Evolutionary conservation across 495 filamentous ascomycete genomes (phyloP).

Genomic region (Hyaloscypha hepaticicola): DNA sequence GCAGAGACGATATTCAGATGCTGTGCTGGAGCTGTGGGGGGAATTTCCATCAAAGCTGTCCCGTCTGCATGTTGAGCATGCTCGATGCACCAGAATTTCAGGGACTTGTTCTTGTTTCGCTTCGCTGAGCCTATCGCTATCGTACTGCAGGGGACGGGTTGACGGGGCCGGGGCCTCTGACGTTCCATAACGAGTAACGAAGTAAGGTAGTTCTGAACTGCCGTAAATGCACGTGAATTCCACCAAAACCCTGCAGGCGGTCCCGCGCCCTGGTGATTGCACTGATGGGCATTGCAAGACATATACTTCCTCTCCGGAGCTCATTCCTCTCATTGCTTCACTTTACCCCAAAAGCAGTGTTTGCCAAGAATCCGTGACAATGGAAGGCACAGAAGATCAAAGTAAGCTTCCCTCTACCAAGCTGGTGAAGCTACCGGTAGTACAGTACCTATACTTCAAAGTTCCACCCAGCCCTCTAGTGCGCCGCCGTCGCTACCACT

Average conservation of each 20-base stretch:
- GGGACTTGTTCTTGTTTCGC: too few relatives aligned
- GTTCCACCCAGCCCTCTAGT: neutral
- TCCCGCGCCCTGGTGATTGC: neutral
- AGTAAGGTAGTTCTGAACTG: too few relatives aligned
- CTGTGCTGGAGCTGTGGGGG: neutral
- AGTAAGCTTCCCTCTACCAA: neutral
- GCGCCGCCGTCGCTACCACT: conserved; percentile 2
- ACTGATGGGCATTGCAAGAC: neutral
- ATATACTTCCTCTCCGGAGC: neutral
- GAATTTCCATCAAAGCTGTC: neutral
- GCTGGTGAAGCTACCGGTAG: too few relatives aligned
- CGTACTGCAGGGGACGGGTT: neutral
- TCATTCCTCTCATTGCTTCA: neutral
- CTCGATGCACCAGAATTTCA: neutral
- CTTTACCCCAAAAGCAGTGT: neutral
- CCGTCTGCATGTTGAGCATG: neutral
- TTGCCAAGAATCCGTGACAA: neutral
- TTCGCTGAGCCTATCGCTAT: conserved; percentile 3
- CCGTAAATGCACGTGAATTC: too few relatives aligned
- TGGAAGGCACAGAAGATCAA: neutral
- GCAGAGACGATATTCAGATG: neutral
- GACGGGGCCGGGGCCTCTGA: neutral
- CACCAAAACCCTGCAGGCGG: too few relatives aligned
- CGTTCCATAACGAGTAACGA: too few relatives aligned
- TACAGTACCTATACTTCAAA: too few relatives aligned